Evolutionary conservation across 2,329 filamentous ascomycete genomes (phyloP).

Genomic region (Stagonosporopsis rhizophila): DNA sequence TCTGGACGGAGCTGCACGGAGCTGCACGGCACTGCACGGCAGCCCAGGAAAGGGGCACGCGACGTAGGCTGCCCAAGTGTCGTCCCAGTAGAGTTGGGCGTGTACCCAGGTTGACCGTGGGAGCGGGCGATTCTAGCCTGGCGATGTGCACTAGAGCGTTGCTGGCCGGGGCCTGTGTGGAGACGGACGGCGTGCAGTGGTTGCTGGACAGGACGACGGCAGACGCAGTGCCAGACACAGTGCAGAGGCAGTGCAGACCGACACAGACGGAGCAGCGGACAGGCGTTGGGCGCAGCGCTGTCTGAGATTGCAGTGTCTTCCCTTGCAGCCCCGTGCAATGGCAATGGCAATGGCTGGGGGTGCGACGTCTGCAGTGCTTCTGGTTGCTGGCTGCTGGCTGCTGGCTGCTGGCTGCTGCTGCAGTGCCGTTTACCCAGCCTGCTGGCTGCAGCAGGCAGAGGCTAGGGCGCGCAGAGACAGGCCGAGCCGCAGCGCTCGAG

Average conservation of each 20-base stretch:
- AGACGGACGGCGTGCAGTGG: neutral
- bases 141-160: constrained; percentile 2
- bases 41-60: neutral
- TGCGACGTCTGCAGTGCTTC: neutral
- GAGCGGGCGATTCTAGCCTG: constrained; percentile 8
- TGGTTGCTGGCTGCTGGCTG: neutral
- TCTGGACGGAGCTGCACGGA: no score
- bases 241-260: neutral
- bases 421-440: no score
- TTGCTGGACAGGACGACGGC: neutral
- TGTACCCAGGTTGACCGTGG: constrained; percentile 5
- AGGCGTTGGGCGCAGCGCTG: constrained; percentile 1
- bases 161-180: constrained; percentile 5
- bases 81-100: constrained; percentile 7
- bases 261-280: neutral
- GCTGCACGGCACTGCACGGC: no score
- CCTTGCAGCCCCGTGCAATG: constrained; percentile 16
- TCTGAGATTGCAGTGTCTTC: constrained; percentile 5
- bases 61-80: neutral
- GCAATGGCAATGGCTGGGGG: neutral
- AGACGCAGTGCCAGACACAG: neutral
- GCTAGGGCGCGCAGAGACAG: neutral
- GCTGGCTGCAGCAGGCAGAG: neutral
- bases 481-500: constrained; percentile 1
- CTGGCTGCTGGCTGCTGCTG: neutral